A percentile compares a stretch with the other conserved stretches of the same genome.
These are phyloP conservation scores for Sherardia arvensis DNA, from an alignment of 257 asterid genomes.

Conservation along the genomic window DNA sequence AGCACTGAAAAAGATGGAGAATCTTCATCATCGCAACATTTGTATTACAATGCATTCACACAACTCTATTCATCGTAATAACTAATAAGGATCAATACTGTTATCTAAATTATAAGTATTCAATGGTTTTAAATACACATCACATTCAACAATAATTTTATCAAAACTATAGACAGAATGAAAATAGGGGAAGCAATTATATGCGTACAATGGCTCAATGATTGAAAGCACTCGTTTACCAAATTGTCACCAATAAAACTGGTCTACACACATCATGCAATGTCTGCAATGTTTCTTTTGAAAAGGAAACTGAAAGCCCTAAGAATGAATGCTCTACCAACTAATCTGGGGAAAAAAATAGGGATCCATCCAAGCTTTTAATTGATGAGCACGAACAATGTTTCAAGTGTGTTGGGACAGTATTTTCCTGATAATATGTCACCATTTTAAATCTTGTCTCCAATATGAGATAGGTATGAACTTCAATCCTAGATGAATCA, in stretches of 20 bases:
- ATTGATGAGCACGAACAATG: background rate
- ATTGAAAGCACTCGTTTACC: background rate
- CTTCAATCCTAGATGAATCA: background rate
- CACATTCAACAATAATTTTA: background rate
- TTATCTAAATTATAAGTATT: background rate
- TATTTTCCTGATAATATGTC: background rate
- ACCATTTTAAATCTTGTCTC: background rate
- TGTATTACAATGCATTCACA: background rate
- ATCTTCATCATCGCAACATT: background rate
- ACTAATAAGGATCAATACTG: background rate
- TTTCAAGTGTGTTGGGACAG: background rate
- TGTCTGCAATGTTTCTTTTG: background rate
- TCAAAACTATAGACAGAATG: background rate
- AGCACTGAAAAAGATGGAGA: no score
- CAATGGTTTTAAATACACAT: background rate
- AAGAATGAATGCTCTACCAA: constrained; percentile 1
- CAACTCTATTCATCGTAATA: background rate
- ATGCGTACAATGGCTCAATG: background rate
- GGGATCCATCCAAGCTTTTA: background rate
- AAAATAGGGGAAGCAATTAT: background rate
- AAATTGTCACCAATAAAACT: background rate
- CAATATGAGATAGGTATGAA: background rate
- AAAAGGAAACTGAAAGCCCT: background rate
- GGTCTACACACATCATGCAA: background rate
- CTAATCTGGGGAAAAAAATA: background rate